These are phyloP conservation scores for Inosperma sp. DNA, from an alignment of 768 basidiomycete genomes.

Conservation along the genomic window DNA sequence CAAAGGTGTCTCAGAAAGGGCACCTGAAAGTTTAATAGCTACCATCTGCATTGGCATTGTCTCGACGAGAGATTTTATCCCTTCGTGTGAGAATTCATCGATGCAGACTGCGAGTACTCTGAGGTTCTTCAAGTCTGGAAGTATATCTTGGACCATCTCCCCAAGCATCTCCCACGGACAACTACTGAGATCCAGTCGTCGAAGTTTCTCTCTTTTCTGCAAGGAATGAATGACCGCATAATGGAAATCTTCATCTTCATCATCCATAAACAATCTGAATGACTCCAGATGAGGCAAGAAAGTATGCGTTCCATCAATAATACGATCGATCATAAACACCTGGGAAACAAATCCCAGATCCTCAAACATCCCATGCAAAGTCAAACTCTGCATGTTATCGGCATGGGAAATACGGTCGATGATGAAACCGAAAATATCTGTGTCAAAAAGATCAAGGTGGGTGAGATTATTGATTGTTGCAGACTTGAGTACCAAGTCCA, in stretches of 20 bases:
- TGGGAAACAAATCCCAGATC: constrained; percentile 53
- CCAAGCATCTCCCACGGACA: constrained; percentile 73
- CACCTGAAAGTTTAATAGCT: constrained; percentile 50
- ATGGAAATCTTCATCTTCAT: constrained; percentile 61
- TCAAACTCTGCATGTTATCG: constrained; percentile 55
- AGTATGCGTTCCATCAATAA: constrained; percentile 53
- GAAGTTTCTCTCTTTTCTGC: constrained; percentile 41
- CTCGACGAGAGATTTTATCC: constrained; percentile 36
- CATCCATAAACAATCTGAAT: constrained; percentile 61
- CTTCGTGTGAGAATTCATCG: constrained; percentile 38
- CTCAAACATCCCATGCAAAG: constrained; percentile 62
- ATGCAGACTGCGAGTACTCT: constrained; percentile 58
- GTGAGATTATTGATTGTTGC: constrained; percentile 62
- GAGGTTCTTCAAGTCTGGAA: constrained; percentile 48
- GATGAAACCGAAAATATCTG: constrained; percentile 59
- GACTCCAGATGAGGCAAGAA: constrained; percentile 58
- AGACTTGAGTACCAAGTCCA: constrained; percentile 62
- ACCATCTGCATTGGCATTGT: constrained; percentile 44
- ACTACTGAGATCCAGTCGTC: constrained; percentile 56
- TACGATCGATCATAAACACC: constrained; percentile 57
- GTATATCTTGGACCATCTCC: constrained; percentile 44
- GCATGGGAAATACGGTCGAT: constrained; percentile 61
- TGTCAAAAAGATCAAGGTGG: constrained; percentile 67
- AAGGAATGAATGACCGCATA: constrained; percentile 53
- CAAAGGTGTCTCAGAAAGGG: constrained; percentile 46